Percentiles rank a stretch among this genome's conserved stretches.
phyloP scores from a whole-genome alignment of 345 rosid species.

The Eucalyptus cloeziana region DNA sequence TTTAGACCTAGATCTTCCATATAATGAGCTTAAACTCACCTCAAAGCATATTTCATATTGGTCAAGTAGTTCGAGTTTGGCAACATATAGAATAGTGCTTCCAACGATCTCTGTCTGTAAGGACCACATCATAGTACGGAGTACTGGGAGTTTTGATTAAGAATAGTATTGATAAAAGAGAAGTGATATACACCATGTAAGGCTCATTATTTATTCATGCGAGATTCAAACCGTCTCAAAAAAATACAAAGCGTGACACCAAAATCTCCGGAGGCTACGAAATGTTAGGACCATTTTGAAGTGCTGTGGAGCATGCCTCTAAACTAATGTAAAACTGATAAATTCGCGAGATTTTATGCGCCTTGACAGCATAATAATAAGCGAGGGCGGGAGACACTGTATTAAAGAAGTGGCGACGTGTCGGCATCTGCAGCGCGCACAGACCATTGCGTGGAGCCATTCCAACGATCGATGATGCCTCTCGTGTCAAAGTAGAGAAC shows the following conservation, averaged over 20 bases:
- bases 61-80: background rate
- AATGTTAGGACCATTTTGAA: background rate
- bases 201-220: background rate
- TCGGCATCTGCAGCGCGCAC: background rate
- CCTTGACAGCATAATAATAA: background rate
- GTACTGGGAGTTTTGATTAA: background rate
- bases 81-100: background rate
- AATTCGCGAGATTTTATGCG: background rate
- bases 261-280: background rate
- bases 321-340: background rate
- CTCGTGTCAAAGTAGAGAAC: background rate
- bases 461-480: background rate
- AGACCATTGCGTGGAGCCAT: background rate
- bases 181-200: background rate
- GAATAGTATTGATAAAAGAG: background rate
- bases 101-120: background rate
- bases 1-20: background rate
- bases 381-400: background rate
- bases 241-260: background rate
- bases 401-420: background rate
- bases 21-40: background rate
- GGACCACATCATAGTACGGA: background rate
- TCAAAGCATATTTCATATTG: background rate
- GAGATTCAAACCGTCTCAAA: background rate
- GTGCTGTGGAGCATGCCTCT: background rate